phyloP scores from a whole-genome alignment of 139 green algal species.

The Choricystis sp. region DNA sequence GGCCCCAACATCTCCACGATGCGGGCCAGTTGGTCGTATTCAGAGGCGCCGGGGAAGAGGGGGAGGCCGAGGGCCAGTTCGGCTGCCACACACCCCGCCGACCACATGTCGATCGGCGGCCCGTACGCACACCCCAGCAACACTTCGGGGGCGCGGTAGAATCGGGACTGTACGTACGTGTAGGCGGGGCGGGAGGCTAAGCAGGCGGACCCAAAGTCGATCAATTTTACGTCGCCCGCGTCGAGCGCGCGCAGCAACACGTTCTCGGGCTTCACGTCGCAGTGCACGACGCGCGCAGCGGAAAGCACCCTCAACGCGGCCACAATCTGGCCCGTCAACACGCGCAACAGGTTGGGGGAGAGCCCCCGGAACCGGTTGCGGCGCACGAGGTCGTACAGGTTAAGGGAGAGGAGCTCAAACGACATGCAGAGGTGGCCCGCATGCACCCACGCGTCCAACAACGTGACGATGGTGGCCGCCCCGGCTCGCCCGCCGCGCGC shows the following conservation, averaged over 20 bases:
- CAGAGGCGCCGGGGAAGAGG: constrained; percentile 81
- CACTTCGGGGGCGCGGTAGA: constrained; percentile 87
- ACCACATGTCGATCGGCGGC: constrained; percentile 92
- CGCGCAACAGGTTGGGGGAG: constrained; percentile 66
- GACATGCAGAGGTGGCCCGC: constrained; percentile 87
- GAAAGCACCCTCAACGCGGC: constrained; percentile 63
- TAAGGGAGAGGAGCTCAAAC: constrained; percentile 92
- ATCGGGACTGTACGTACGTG: constrained; percentile 93
- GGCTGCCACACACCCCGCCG: constrained; percentile 69
- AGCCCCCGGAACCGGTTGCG: constrained; percentile 85
- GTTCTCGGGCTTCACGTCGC: constrained; percentile 98
- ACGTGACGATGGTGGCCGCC: constrained; percentile 78
- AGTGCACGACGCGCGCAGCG: constrained; percentile 85
- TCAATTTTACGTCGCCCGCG: constrained; percentile 78
- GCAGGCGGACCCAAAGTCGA: constrained; percentile 95
- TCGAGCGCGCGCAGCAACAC: constrained; percentile 50
- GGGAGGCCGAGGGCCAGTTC: constrained; percentile 48
- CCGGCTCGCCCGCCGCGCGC: constrained; percentile 55
- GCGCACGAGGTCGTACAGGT: constrained; percentile 95
- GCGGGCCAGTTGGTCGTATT: constrained; percentile 79
- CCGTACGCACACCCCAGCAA: constrained; percentile 66
- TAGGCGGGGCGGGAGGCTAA: constrained; percentile 80
- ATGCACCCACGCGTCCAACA: constrained; percentile 84
- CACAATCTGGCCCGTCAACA: constrained; percentile 77
- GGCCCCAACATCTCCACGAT: constrained; percentile 74